phyloP scores from a whole-genome alignment of 1,284 basidiomycete genomes.

The Leccinum insolens region DNA sequence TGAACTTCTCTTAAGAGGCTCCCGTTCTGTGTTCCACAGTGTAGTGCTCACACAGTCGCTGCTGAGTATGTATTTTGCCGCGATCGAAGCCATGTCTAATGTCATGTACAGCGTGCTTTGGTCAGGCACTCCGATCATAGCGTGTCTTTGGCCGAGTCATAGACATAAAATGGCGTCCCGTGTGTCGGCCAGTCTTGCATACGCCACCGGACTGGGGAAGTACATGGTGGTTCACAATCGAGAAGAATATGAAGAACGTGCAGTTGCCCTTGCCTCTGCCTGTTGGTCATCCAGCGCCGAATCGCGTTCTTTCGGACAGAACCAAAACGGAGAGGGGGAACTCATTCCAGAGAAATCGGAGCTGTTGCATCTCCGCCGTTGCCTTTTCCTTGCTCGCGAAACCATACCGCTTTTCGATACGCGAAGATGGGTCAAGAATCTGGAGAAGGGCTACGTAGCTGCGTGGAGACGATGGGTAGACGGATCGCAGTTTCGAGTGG shows the following conservation, averaged over 20 bases:
- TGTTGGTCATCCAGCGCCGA: slow-evolving; percentile 28
- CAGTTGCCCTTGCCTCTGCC: slow-evolving; percentile 48
- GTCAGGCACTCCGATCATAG: slow-evolving; percentile 63
- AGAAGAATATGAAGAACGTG: slow-evolving; percentile 57
- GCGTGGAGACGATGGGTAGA: slow-evolving; percentile 61
- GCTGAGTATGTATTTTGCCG: slow-evolving; percentile 47
- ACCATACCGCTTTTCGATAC: slow-evolving; percentile 60
- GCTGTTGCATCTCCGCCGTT: slow-evolving; percentile 45
- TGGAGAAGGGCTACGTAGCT: slow-evolving; percentile 53
- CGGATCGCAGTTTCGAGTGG: slow-evolving; percentile 44
- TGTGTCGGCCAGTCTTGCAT: slow-evolving; percentile 59
- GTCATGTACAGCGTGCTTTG: slow-evolving; percentile 49
- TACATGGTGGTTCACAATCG: slow-evolving; percentile 54
- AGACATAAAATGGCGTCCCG: slow-evolving; percentile 63
- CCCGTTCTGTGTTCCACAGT: slow-evolving; percentile 34
- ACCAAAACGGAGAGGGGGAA: not conserved
- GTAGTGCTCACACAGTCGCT: slow-evolving; percentile 66
- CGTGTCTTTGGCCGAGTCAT: slow-evolving; percentile 60
- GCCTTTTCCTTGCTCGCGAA: slow-evolving; percentile 53
- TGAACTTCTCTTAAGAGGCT: not conserved
- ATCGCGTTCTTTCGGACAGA: not conserved
- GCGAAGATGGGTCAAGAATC: slow-evolving; percentile 51
- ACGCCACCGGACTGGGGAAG: slow-evolving; percentile 57
- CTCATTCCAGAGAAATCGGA: slow-evolving; percentile 33
- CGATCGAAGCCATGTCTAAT: slow-evolving; percentile 11